Base-by-base conservation (phyloP, 2,329 filamentous ascomycete genomes). In the Fusarium piperis region DNA sequence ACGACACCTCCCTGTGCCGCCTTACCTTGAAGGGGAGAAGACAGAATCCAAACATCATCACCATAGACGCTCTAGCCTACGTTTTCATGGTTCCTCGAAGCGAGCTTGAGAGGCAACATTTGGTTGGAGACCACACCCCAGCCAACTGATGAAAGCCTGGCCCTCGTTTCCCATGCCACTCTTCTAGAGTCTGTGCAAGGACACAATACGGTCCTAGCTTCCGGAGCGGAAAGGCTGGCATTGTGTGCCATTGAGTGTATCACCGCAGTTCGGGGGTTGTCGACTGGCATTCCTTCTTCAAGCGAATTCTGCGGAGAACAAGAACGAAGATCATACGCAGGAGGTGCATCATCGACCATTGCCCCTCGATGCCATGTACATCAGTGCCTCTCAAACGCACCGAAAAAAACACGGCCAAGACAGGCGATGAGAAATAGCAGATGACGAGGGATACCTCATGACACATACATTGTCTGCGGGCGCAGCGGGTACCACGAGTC, bases 401-500 rank as follows among this genome's bases (percentile, higher is more conserved):
- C 52, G 59, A 51, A 39, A 55, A 41, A 61, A 61, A 62, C 38
- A 62, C 53, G 56, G 58, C 39, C 63, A 63, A 59, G 55, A 51
- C 36, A 53, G 58, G 67, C 62, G 13, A 35, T 15, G 28, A 64
- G 55, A 62, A 51, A 59, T 67, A 11, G 57, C 58, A 38, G 26
- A 59, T 63, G 70, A 58, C 48, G 62, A 53, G 41, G 20, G 61
- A 65, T 76, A 77, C 75, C 59, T 77, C 64, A 66, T 69, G 65
- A 66, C 65, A 53, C 72, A 74, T 77, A 77, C 69, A 71, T 67
- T 64, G 65, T 73, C 60, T 74, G 75, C 71, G 62, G 72, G 64
- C 74, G 72, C 60, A 62, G 72, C 74, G 67, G 68, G 75, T 77
- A 77, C 72, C 72, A 62, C 65, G 63, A 75, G 69, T 71, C 65